Conservation (phyloP, 2,329 filamentous ascomycete genomes). For the Penicillium hordei region DNA sequence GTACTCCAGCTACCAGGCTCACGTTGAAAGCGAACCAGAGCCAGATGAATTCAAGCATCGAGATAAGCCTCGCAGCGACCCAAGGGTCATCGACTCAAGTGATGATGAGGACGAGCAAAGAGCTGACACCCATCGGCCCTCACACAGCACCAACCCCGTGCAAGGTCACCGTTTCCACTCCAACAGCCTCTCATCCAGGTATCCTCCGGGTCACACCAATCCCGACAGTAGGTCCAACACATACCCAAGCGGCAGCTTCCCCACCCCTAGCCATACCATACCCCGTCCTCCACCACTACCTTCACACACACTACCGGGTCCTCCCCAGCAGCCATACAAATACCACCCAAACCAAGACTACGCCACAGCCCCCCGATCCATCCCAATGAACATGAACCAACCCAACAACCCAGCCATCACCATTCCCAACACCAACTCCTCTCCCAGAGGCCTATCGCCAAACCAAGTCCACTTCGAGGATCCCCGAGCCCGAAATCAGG, state of each 20-base stretch:
- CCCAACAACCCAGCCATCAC: not conserved
- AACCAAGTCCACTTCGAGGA: slow-evolving; percentile 15
- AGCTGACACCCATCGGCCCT: slow-evolving; percentile 2
- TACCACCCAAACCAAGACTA: slow-evolving; percentile 12
- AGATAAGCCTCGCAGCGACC: slow-evolving; percentile 6
- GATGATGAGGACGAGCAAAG: slow-evolving; percentile 22
- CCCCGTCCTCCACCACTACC: slow-evolving; percentile 8
- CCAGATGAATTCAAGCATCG: slow-evolving; percentile 15
- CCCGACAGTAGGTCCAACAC: slow-evolving; percentile 7
- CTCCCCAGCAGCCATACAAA: slow-evolving; percentile 13
- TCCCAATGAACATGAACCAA: slow-evolving; percentile 13
- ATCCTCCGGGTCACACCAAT: slow-evolving; percentile 2
- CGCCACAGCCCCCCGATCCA: slow-evolving; percentile 14
- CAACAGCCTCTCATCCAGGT: slow-evolving; percentile 16
- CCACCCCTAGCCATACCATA: slow-evolving; percentile 7
- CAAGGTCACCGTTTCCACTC: slow-evolving; percentile 15
- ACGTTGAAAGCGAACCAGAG: slow-evolving; percentile 37
- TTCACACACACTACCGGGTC: not conserved
- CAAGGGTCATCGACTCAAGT: slow-evolving; percentile 13
- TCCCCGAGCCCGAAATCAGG: slow-evolving; percentile 9
- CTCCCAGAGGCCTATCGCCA: slow-evolving; percentile 18
- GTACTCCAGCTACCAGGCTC: slow-evolving; percentile 39
- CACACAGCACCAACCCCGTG: slow-evolving; percentile 1
- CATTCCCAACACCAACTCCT: slow-evolving; percentile 9
- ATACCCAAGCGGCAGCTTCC: slow-evolving; percentile 14